Conservation (phyloP, 176 grass and related monocot species). For the Aegilops longissima region DNA sequence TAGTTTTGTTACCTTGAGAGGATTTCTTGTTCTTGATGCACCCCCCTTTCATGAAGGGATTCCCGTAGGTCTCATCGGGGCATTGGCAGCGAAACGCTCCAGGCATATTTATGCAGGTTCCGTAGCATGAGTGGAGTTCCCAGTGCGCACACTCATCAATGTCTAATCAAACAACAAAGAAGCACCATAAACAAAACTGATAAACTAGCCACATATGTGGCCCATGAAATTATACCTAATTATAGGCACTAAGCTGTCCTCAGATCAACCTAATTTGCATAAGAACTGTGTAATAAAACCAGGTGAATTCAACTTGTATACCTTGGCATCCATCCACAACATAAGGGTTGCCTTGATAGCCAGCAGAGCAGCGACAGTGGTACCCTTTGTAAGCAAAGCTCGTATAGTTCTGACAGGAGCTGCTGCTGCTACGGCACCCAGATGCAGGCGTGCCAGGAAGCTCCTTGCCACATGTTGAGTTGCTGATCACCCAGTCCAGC, state of each 20-base stretch:
- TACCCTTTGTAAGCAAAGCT: constrained; percentile 26
- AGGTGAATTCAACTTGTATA: constrained; percentile 15
- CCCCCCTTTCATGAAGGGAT: neutral
- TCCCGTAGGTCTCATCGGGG: neutral
- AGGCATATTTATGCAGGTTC: neutral
- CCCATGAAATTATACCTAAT: neutral
- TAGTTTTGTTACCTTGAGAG: neutral
- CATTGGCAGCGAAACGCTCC: constrained; percentile 19
- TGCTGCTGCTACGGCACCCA: constrained; percentile 36
- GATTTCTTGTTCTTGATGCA: neutral
- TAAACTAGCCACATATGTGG: neutral
- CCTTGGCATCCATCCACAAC: constrained; percentile 40
- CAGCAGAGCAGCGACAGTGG: constrained; percentile 41
- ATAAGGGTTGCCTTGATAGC: constrained; percentile 56
- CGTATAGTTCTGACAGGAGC: constrained; percentile 34
- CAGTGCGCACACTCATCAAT: neutral
- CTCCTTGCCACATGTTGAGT: constrained; percentile 3
- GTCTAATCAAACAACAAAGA: neutral
- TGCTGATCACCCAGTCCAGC: constrained; percentile 56
- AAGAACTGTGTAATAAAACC: neutral
- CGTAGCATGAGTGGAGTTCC: neutral
- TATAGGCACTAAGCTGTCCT: neutral
- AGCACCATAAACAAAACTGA: neutral
- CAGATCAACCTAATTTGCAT: neutral
- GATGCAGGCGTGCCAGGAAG: neutral